A percentile compares a stretch with the other conserved stretches of the same genome.
Conservation (phyloP, 1,139 yeast genomes). For the Geotrichum candidum region DNA sequence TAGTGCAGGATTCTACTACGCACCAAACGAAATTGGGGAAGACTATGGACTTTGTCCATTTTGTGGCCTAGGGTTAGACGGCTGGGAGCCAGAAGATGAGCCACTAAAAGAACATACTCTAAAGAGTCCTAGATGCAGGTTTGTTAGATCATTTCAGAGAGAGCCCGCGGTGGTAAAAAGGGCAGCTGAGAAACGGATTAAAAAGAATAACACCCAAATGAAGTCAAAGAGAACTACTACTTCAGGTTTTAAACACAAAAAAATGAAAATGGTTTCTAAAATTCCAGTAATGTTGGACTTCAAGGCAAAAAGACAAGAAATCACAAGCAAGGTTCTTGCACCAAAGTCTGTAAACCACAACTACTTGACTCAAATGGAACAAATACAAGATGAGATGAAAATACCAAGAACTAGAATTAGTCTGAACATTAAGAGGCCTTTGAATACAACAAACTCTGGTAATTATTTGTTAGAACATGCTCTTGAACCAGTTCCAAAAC, state of each 20-base stretch:
- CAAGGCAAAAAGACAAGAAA: neutral
- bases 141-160: constrained; percentile 31
- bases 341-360: neutral
- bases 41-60: constrained; percentile 66
- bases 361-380: neutral
- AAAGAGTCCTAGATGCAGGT: constrained; percentile 48
- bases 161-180: neutral
- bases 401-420: neutral
- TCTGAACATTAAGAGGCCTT: neutral
- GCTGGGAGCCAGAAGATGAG: constrained; percentile 66
- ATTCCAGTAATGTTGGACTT: neutral
- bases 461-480: neutral
- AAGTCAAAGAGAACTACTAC: neutral
- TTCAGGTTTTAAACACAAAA: neutral
- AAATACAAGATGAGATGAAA: neutral
- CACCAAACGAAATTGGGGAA: constrained; percentile 54
- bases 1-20: constrained; percentile 62
- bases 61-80: constrained; percentile 61
- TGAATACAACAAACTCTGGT: neutral
- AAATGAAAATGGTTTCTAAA: neutral
- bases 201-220: neutral
- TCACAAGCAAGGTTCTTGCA: neutral
- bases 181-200: neutral
- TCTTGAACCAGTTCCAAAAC: neutral
- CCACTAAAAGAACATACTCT: constrained; percentile 43